phyloP scores from a whole-genome alignment of 2,329 filamentous ascomycete genomes.

The Aspergillus sp. region DNA sequence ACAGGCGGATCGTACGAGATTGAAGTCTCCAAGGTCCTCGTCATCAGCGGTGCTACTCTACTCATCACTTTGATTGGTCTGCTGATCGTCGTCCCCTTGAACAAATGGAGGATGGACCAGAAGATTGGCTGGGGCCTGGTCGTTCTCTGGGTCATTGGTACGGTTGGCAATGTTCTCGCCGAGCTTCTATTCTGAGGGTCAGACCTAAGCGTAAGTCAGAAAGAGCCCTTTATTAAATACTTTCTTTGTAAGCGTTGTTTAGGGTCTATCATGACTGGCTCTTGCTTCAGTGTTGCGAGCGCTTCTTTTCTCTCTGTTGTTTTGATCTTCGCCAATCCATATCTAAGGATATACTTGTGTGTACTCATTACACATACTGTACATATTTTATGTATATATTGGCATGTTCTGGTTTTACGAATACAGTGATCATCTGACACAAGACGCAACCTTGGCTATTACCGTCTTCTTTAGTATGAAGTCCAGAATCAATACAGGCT shows the following conservation, averaged over 20 bases:
- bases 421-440: neutral
- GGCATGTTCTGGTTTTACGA: neutral
- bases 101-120: slow-evolving; percentile 81
- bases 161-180: slow-evolving; percentile 75
- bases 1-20: slow-evolving; percentile 69
- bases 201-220: neutral
- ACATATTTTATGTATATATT: neutral
- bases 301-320: neutral
- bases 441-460: neutral
- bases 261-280: neutral
- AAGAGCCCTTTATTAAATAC: too few relatives aligned
- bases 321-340: neutral
- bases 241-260: too few relatives aligned
- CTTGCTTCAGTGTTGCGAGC: neutral
- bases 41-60: slow-evolving; percentile 83
- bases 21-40: slow-evolving; percentile 77
- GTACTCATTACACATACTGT: neutral
- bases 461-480: neutral
- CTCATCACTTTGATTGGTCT: slow-evolving; percentile 77
- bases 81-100: slow-evolving; percentile 78
- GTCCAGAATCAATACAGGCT: neutral
- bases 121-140: slow-evolving; percentile 82
- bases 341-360: neutral
- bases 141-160: slow-evolving; percentile 77
- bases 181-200: slow-evolving; percentile 57